Evolutionary conservation across 2,329 filamentous ascomycete genomes (phyloP), one percentile per base, ranked within the genome.

Genomic region (Akanthomyces lecanii): DNA sequence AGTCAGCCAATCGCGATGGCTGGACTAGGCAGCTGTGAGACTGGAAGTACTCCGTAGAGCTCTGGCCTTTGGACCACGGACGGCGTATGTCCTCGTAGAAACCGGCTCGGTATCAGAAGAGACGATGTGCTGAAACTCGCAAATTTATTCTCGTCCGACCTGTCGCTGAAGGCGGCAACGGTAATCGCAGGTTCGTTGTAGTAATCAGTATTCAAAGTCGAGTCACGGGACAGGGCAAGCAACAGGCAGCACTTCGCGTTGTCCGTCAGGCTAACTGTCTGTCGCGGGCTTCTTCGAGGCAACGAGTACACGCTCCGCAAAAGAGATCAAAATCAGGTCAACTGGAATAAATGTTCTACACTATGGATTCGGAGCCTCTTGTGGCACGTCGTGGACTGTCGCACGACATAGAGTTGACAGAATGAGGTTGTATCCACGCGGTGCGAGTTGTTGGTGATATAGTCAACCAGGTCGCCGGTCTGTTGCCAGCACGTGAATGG

Each of bases 401-500:
- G 44, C 30, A 42, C 30, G 18, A 23, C 21, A 8, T 8, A 48
- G n/a, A 23, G 38, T 23, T 54, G 59, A 62, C 59, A 62, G 60
- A 16, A 40, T 11, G 33, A 50, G 59, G 42, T 55, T 44, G 30
- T 48, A 48, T 28, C 33, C 11, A 50, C 30, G 42, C 33, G 44
- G 23, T 33, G 33, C 44, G 52, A 42, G 45, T 42, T 44, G 12
- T 21, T 12, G 30, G 28, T 50, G 25, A 50, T 50, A 56, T 55
- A 42, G 44, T 55, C 30, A 21, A 47, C 11, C 21, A 28, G 30
- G 45, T 53, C 38, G 53, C 21, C 28, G 28, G 53, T 40, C 28
- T 30, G 14, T 1, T 40, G 44, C 10, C 28, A n/a, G 11, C 61
- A 63, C 61, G 61, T 63, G 61, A 63, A 44, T 30, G 48, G 61